Conservation (phyloP, 495 filamentous ascomycete genomes). For the Tuber umbilicatum region DNA sequence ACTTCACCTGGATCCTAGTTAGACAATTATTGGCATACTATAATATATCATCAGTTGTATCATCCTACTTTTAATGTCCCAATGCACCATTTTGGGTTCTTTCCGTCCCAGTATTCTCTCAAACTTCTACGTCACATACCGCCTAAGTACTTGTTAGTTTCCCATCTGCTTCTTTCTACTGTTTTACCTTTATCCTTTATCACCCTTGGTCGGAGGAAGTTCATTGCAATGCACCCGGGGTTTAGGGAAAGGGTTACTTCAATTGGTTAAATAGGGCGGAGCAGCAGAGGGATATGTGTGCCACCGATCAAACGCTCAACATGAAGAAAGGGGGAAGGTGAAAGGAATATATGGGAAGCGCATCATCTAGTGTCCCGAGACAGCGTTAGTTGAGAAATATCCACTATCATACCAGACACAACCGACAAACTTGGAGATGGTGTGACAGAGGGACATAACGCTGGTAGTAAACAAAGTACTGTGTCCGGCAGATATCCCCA, state of each 20-base stretch:
- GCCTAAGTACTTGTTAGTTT: background rate
- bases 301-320: background rate
- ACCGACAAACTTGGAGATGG: background rate
- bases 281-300: background rate
- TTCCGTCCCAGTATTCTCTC: background rate
- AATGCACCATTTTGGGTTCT: background rate
- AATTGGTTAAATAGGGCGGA: background rate
- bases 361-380: background rate
- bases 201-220: background rate
- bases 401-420: background rate
- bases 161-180: background rate
- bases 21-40: background rate
- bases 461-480: background rate
- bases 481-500: background rate
- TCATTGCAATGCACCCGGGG: background rate
- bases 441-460: background rate
- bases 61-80: background rate
- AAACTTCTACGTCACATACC: background rate
- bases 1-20: slow-evolving; percentile 10
- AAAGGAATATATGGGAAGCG: background rate
- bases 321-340: background rate
- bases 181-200: background rate
- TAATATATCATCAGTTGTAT: background rate
- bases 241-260: background rate
- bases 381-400: background rate